Base-by-base conservation (phyloP, 2,329 filamentous ascomycete genomes). In the Aspergillus sergii region DNA sequence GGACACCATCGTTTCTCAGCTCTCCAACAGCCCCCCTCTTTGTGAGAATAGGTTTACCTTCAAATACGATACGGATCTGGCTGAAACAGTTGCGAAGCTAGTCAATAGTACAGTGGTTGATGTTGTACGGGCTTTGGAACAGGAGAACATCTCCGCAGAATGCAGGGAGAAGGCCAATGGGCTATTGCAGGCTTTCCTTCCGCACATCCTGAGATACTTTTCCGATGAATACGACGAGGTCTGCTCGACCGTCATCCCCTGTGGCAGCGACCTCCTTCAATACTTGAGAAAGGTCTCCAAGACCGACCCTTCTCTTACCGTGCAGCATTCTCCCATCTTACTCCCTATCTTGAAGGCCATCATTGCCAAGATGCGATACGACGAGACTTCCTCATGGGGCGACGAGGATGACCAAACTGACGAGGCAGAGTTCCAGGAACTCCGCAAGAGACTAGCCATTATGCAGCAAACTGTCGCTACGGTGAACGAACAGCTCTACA, bases 211-310 rank as follows among this genome's bases (percentile, higher is more conserved):
- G 57, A 91, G 94, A 45, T 97, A 97, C 83, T 97, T 99, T 80
- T 91, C 93, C 28, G 95, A 99, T 78, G 94, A 99, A 75, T 99
- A 96, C 77, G 95, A 99, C 78, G 95, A 99, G 81, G 90, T 99
- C 69, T 98, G 95, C 83, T 96, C 94, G 41, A 95, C 93, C 14
- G 93, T 98, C 63, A 96, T 99, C 65, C 92, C 94, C 26, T 94
- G 92, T 43, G 87, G 98, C 60, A 97, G 92, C 56, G 96, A 99
- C 72, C 86, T 98, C 56, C 86, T 99, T 64, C 93, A 93, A 32
- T 94, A 96, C 76, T 86, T 98, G 68, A 90, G 95, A 62, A 96
- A 94, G 78, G 83, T 93, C 43, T 86, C 89, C 66, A 88, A 86
- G 72, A 77, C 80, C 58, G 86, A 83, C 41, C 83, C 83, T 14